These are phyloP conservation scores for Ogataea pignaliae DNA, from an alignment of 805 yeast genomes.

Conservation along the genomic window DNA sequence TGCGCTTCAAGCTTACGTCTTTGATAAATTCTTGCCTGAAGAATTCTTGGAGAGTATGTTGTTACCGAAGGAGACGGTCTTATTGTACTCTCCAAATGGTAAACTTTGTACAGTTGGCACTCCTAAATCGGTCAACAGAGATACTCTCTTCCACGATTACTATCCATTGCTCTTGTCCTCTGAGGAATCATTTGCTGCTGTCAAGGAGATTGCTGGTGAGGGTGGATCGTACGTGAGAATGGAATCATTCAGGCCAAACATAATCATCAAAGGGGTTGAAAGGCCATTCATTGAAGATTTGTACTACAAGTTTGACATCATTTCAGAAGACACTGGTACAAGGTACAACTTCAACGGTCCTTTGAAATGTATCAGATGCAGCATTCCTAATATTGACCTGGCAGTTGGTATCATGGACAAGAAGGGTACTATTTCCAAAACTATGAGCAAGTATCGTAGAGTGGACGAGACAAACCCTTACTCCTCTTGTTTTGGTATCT, in stretches of 20 bases:
- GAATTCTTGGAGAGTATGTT: constrained; percentile 16
- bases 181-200: constrained; percentile 16
- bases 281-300: constrained; percentile 25
- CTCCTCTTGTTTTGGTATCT: constrained; percentile 25
- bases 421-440: constrained; percentile 19
- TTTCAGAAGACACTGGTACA: constrained; percentile 2
- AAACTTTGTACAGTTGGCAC: constrained; percentile 24
- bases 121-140: constrained; percentile 16
- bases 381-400: constrained; percentile 24
- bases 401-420: constrained; percentile 19
- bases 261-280: constrained; percentile 17
- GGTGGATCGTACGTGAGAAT: constrained; percentile 12
- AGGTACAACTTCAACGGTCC: constrained; percentile 18
- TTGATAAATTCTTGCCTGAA: constrained; percentile 18
- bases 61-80: constrained; percentile 16
- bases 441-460: constrained; percentile 25
- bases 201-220: constrained; percentile 8
- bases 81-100: constrained; percentile 23
- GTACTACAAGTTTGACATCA: constrained; percentile 22
- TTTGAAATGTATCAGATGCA: constrained; percentile 27
- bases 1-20: constrained; percentile 15
- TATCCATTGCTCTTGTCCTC: constrained; percentile 26
- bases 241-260: constrained; percentile 26
- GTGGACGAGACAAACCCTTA: constrained; percentile 25
- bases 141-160: constrained; percentile 29